Base-by-base conservation (phyloP, 2,329 filamentous ascomycete genomes). In the Colletotrichum abscissum region DNA sequence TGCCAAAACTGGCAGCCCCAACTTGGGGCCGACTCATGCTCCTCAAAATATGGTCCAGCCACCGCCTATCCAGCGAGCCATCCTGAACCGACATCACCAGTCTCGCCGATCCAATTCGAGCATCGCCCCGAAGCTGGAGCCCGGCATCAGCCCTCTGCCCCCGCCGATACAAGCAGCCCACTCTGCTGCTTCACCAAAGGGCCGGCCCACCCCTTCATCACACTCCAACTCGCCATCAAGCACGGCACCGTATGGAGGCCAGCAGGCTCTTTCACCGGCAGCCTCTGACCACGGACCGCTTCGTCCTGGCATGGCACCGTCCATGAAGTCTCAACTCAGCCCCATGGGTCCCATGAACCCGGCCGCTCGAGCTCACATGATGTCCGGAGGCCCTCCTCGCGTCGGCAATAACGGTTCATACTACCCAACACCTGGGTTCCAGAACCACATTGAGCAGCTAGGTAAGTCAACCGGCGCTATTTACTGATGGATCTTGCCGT, bases 401-500 rank as follows among this genome's bases (percentile, higher is more conserved):
- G 79, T 84, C 74, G 82, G 82, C 76, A 80, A 85, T 58, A 79
- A 84, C 73, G 82, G 86, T 62, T 81, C 88, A 66, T 97, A 93
- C 84, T 98, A 97, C 81, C 92, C 94, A 63, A 93, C 94, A 71
- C 93, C 94, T 22, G 86, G 86, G 2, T 98, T 97, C 84, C 95
- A 97, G 81, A 97, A 94, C 82, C 96, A 98, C 83, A 95, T 97
- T 84, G 94, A 97, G 84, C 95, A 98, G 88, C 91, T 98, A 83
- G 96, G 96, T 93, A 95, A 94, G 95, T 88, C 89, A 80, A 83
- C 89, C 88, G 86, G n/a, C 79, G 8, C 26, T 56, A 56, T 26
- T 81, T 81, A 79, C 78, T 80, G 88, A 88, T 86, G 88, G 89
- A 85, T 87, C 90, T 82, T 91, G 88, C 89, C 59, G 88, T 91